Evolutionary conservation across 2,329 filamentous ascomycete genomes (phyloP).

Genomic region (Teratosphaeria nubilosa): DNA sequence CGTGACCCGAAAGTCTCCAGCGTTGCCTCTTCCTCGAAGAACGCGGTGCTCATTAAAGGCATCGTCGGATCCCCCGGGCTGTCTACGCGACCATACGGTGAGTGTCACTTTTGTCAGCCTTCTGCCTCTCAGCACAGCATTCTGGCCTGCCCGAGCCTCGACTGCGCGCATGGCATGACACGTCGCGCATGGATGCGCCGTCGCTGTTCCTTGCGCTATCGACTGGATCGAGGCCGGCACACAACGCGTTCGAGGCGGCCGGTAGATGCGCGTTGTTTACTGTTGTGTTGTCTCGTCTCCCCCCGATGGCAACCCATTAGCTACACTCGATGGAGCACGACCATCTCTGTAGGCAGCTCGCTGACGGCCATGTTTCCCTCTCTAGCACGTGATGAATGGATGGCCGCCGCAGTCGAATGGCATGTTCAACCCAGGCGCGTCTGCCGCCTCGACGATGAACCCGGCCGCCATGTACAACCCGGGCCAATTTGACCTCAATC

Average conservation of each 20-base stretch:
- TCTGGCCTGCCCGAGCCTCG: neutral
- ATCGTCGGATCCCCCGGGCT: neutral
- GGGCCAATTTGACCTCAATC: constrained; percentile 27
- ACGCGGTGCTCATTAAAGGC: neutral
- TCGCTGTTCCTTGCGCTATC: neutral
- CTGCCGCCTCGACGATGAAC: constrained; percentile 11
- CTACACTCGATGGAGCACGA: neutral
- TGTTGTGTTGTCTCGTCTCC: neutral
- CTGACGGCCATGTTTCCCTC: constrained; percentile 1
- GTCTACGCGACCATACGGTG: neutral
- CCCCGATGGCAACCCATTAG: neutral
- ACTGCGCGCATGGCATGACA: neutral
- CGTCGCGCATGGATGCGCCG: neutral
- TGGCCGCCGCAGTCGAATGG: constrained; percentile 16
- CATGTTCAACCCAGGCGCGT: constrained; percentile 13
- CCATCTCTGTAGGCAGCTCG: neutral
- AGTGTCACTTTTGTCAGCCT: neutral
- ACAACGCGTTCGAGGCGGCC: neutral
- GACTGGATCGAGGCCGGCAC: neutral
- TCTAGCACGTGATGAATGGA: constrained; percentile 12
- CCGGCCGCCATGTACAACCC: constrained; percentile 38
- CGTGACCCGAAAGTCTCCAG: neutral
- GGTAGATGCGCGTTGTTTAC: neutral
- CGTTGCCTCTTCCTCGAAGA: neutral
- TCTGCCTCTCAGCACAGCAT: neutral